Conservation (phyloP, 2,329 filamentous ascomycete species). For the Venturiaceae sp. region DNA sequence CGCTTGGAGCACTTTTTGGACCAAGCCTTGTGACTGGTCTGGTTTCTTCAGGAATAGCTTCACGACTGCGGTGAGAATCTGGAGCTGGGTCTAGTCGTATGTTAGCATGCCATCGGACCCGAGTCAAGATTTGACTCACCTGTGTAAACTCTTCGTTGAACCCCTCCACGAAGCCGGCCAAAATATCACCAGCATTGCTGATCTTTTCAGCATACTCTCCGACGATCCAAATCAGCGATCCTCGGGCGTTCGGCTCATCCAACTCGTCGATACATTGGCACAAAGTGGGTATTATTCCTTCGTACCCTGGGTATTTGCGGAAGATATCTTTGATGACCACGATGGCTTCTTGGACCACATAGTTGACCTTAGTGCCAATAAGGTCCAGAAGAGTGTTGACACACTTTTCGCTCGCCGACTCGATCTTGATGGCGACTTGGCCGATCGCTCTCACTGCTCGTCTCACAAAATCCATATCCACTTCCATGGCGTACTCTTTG, state of each 20-base stretch:
- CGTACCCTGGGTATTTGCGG: slow-evolving; percentile 93
- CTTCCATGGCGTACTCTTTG: slow-evolving; percentile 95
- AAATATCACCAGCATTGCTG: slow-evolving; percentile 91
- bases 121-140: slow-evolving; percentile 36
- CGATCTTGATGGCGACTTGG: slow-evolving; percentile 97
- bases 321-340: slow-evolving; percentile 99
- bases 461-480: slow-evolving; percentile 98
- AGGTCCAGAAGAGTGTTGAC: slow-evolving; percentile 89
- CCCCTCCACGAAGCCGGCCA: slow-evolving; percentile 81
- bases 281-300: slow-evolving; percentile 92
- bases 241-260: slow-evolving; percentile 85
- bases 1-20: slow-evolving; percentile 87
- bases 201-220: slow-evolving; percentile 99
- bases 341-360: slow-evolving; percentile 95
- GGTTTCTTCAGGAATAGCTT: slow-evolving; percentile 98
- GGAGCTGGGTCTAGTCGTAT: slow-evolving; percentile 69
- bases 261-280: slow-evolving; percentile 96
- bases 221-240: slow-evolving; percentile 95
- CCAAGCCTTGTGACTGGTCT: slow-evolving; percentile 77
- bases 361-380: slow-evolving; percentile 96
- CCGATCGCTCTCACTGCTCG: slow-evolving; percentile 93
- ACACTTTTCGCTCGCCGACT: slow-evolving; percentile 87
- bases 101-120: slow-evolving; percentile 20
- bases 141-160: slow-evolving; percentile 97
- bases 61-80: slow-evolving; percentile 93